phyloP scores from a whole-genome alignment of 495 filamentous ascomycete genomes.

The Lasiosphaeria hispida region DNA sequence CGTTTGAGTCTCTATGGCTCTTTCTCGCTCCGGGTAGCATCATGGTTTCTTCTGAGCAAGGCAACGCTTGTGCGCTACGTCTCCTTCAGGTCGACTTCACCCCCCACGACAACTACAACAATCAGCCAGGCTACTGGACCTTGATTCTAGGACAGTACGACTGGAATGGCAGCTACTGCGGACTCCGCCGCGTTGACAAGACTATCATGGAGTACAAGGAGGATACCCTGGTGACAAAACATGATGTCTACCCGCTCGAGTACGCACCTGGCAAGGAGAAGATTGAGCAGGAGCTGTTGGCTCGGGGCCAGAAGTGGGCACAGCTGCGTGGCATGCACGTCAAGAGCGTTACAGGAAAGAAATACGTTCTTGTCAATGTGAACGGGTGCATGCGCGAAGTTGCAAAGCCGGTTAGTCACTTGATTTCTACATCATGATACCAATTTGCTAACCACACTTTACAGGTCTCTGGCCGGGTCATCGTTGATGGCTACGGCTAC shows the following conservation, averaged over 20 bases:
- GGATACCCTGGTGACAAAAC: conserved; percentile 46
- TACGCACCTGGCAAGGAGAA: conserved; percentile 46
- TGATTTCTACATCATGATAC: no score
- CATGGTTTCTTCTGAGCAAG: conserved; percentile 19
- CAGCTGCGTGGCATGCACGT: conserved; percentile 39
- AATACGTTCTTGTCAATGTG: no score
- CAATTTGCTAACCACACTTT: no score
- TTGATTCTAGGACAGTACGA: conserved; percentile 45
- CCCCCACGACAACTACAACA: not conserved
- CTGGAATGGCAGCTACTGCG: conserved; percentile 55
- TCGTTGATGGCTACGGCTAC: no score
- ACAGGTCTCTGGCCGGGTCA: no score
- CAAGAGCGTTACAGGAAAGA: no score
- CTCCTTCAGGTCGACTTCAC: conserved; percentile 5
- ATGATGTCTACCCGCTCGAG: conserved; percentile 52
- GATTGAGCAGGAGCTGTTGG: conserved; percentile 33
- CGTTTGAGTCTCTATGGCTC: conserved; percentile 23
- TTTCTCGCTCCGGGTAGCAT: conserved; percentile 28
- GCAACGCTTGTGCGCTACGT: conserved; percentile 1
- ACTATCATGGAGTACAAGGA: conserved; percentile 46
- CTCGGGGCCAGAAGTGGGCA: conserved; percentile 46
- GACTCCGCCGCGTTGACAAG: conserved; percentile 35
- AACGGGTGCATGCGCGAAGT: no score
- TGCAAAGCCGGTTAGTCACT: no score
- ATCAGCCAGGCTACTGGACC: conserved; percentile 13